Evolutionary conservation across 768 basidiomycete genomes (phyloP), one percentile per base, ranked within the genome.

Genomic region (Trichaptum fuscoviolaceum): DNA sequence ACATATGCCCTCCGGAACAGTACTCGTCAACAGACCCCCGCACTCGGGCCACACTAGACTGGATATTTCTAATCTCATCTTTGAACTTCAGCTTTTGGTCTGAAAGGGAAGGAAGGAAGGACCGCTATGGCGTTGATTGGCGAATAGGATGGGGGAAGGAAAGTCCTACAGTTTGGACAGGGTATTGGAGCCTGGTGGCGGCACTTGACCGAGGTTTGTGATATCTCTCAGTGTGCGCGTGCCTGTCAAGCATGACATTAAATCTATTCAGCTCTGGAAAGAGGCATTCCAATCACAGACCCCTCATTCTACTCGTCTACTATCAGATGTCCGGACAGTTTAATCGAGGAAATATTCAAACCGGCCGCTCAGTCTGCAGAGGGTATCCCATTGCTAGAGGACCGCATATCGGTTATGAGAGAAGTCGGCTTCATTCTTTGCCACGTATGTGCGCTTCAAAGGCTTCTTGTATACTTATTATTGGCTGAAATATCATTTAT

Each of bases 81-180:
- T 83, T 93, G 63, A 96, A 94, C 75, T 96, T 93, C 76, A 91
- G 85, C 71, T 96, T 93, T 75, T 96, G 95, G 95, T 93, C 90
- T 0, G 87, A 89, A 72, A 81, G 76, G 57, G 86, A 89, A 68
- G 85, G 86, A 0, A 75, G 70, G 6, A 70, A 79, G 3, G 86
- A 84, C 35, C 82, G 92, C 27, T 96, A 87, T 72, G 92, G 90
- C 24, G 87, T 96, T 2, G 82, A 88, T 70, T 95, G 93, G 93
- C 81, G 85, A 64, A 76, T 81, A 8, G 85, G 87, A 0, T 93
- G 92, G 91, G 77, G 76, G 17, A 78, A 76, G n/a, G 73, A 81
- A 7, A 76, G 77, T n/a, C 80, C 68, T 58, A 80, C 78, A 52
- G 78, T 89, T 25, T 88, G 86, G 75, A 93, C 91, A 0, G 94